A percentile compares a stretch with the other conserved stretches of the same genome.
These are phyloP conservation scores for Evernia prunastri DNA, from an alignment of 495 filamentous ascomycete genomes.

Conservation along the genomic window DNA sequence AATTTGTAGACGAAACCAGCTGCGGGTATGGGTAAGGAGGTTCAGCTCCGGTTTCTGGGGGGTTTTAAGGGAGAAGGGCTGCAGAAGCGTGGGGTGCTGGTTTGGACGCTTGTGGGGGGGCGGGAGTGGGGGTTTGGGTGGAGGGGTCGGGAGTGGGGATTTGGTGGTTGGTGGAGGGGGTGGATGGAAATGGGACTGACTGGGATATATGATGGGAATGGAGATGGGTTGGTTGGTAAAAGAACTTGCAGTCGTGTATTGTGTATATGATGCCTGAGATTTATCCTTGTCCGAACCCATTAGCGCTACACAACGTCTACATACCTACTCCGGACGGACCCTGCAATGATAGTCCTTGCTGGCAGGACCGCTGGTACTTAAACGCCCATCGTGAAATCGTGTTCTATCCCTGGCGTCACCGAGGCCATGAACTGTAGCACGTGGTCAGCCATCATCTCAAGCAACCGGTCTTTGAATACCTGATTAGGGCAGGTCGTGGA, in stretches of 20 bases:
- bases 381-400: conserved; percentile 97
- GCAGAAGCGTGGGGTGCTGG: background rate
- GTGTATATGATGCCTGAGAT: background rate
- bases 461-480: conserved; percentile 19
- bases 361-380: conserved; percentile 33
- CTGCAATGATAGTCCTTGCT: background rate
- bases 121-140: background rate
- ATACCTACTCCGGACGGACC: background rate
- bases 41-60: background rate
- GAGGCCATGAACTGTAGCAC: conserved; percentile 74
- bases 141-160: background rate
- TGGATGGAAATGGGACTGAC: background rate
- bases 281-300: background rate
- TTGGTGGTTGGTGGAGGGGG: background rate
- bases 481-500: background rate
- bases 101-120: background rate
- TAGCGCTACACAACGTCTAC: background rate
- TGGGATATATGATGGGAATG: background rate
- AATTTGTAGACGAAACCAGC: no score
- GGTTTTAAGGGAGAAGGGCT: no score
- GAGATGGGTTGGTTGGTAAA: no score
- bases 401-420: conserved; percentile 93
- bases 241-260: background rate
- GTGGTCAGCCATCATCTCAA: background rate
- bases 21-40: no score